A percentile compares a stretch with the other conserved stretches of the same genome.
phyloP scores from a whole-genome alignment of 306 rosid species.

The Sphenostylis stenocarpa region DNA sequence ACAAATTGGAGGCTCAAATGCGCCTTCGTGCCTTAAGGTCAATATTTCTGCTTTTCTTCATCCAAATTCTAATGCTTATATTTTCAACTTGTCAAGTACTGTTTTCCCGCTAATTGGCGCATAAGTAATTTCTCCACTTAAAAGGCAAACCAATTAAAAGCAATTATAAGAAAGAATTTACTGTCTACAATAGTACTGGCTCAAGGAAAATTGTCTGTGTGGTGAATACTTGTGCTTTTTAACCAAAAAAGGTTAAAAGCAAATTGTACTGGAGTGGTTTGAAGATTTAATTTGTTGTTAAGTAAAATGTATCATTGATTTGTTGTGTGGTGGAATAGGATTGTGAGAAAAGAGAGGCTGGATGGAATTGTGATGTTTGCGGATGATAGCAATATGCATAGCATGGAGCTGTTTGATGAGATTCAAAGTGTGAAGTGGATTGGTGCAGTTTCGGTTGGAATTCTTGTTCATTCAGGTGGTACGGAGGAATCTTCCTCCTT shows the following conservation, averaged over 20 bases:
- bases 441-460: conserved; percentile 91
- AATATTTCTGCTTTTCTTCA: conserved; percentile 3
- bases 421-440: conserved; percentile 82
- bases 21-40: conserved; percentile 85
- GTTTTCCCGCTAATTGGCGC: neutral
- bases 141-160: neutral
- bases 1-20: conserved; percentile 80
- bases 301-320: conserved; percentile 37
- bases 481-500: conserved; percentile 43
- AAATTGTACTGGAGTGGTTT: neutral
- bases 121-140: neutral
- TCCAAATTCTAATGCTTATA: neutral
- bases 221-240: no score
- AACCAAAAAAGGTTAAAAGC: neutral
- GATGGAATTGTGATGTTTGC: conserved; percentile 90
- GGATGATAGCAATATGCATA: conserved; percentile 97
- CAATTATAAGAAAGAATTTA: neutral
- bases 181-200: neutral
- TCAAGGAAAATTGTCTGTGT: neutral
- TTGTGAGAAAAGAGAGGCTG: conserved; percentile 73
- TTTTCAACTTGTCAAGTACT: neutral
- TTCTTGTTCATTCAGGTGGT: conserved; percentile 65
- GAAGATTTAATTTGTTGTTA: conserved; percentile 26
- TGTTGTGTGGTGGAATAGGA: conserved; percentile 57
- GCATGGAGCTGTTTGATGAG: conserved; percentile 91